Evolutionary conservation across 108 stramenopile genomes (phyloP).

Genomic region (Nannochloropsis salina): DNA sequence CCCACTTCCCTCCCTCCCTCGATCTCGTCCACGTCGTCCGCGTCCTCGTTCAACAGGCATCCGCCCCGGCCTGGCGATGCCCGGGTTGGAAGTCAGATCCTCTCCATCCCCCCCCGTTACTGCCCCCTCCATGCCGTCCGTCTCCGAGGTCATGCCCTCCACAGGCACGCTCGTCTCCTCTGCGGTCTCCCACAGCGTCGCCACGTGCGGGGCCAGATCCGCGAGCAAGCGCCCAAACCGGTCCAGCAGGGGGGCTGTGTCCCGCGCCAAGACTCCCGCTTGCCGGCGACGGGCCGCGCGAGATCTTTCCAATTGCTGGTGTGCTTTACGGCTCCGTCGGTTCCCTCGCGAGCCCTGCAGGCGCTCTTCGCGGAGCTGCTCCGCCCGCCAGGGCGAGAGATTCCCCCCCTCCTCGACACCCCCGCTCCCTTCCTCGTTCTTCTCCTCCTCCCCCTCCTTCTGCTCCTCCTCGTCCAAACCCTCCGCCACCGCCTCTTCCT

Average conservation of each 20-base stretch:
- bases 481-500: not conserved
- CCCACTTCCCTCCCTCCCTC: not conserved
- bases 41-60: too few relatives aligned
- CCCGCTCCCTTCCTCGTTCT: slow-evolving; percentile 1
- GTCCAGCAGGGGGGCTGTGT: slow-evolving; percentile 36
- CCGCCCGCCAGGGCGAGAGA: slow-evolving; percentile 27
- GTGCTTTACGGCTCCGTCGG: not conserved
- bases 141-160: too few relatives aligned
- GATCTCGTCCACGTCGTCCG: too few relatives aligned
- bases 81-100: not conserved
- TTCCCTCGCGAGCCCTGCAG: not conserved
- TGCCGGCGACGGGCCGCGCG: not conserved
- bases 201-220: slow-evolving; percentile 38
- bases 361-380: slow-evolving; percentile 25
- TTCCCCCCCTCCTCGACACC: slow-evolving; percentile 1
- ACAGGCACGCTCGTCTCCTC: too few relatives aligned
- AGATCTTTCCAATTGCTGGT: not conserved
- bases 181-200: not conserved
- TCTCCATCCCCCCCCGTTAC: not conserved
- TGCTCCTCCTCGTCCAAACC: not conserved
- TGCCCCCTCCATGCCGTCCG: not conserved
- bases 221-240: slow-evolving; percentile 41
- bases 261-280: slow-evolving; percentile 28
- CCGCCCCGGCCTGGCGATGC: too few relatives aligned
- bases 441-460: not conserved